phyloP scores from a whole-genome alignment of 2,329 filamentous ascomycete species.

The Chrysoporthe deuterocubensis region DNA sequence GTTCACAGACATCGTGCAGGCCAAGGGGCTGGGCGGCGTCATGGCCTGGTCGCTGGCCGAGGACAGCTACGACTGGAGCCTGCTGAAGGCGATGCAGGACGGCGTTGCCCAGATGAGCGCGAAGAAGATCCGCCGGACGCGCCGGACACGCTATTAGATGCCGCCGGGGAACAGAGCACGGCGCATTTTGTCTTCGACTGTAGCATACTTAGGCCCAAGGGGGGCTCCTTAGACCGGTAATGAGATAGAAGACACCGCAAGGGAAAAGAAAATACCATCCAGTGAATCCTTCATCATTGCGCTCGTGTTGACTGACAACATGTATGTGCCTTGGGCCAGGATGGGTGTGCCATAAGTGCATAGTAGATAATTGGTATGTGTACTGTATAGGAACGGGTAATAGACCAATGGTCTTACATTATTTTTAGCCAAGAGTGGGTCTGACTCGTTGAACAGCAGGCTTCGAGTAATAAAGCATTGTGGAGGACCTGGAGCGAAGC shows the following conservation, averaged over 20 bases:
- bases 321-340: too few species aligned
- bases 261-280: background rate
- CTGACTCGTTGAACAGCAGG: too few species aligned
- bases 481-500: too few species aligned
- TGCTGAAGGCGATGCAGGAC: conserved; percentile 47
- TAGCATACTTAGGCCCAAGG: background rate
- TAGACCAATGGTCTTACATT: background rate
- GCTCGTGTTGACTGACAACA: too few species aligned
- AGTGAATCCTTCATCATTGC: background rate
- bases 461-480: too few species aligned
- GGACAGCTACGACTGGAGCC: conserved; percentile 49
- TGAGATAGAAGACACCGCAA: background rate
- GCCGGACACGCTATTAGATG: conserved; percentile 19
- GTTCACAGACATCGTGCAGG: conserved; percentile 48
- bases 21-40: conserved; percentile 51
- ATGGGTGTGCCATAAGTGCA: too few species aligned
- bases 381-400: background rate
- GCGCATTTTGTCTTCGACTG: background rate
- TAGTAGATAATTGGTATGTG: too few species aligned
- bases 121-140: conserved; percentile 7
- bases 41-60: conserved; percentile 59
- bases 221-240: background rate
- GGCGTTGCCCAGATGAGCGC: conserved; percentile 30
- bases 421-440: background rate
- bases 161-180: background rate